phyloP scores from a whole-genome alignment of 2,329 filamentous ascomycete genomes.

The Monosporascus sp. region DNA sequence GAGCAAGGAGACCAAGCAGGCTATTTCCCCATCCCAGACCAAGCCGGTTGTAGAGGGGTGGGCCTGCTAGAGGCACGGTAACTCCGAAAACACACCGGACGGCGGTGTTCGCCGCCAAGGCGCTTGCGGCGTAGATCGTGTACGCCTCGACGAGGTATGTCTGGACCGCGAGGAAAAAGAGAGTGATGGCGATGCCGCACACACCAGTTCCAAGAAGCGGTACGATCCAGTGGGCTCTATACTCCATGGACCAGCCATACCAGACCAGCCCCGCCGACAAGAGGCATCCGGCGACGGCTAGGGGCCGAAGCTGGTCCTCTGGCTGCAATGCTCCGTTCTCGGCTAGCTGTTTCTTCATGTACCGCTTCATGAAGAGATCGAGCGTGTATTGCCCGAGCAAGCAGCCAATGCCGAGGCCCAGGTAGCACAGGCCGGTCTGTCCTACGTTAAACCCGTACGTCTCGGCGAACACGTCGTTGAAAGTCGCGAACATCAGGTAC shows the following conservation, averaged over 20 bases:
- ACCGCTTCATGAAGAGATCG: slow-evolving; percentile 24
- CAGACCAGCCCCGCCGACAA: slow-evolving; percentile 28
- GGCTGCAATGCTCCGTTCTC: slow-evolving; percentile 23
- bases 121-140: slow-evolving; percentile 32
- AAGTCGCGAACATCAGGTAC: slow-evolving; percentile 39
- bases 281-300: slow-evolving; percentile 14
- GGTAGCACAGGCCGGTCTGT: slow-evolving; percentile 48
- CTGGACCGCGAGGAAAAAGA: slow-evolving; percentile 44
- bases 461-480: slow-evolving; percentile 49
- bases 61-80: slow-evolving; percentile 44
- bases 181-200: slow-evolving; percentile 36
- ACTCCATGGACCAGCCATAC: slow-evolving; percentile 29
- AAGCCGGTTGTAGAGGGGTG: slow-evolving; percentile 26
- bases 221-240: slow-evolving; percentile 43
- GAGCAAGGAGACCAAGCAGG: slow-evolving; percentile 23
- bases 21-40: slow-evolving; percentile 30
- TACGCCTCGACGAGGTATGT: slow-evolving; percentile 55
- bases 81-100: slow-evolving; percentile 46
- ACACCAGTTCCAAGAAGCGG: slow-evolving; percentile 44
- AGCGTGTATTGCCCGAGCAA: slow-evolving; percentile 24
- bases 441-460: slow-evolving; percentile 43
- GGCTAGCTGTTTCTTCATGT: slow-evolving; percentile 46
- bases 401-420: slow-evolving; percentile 52
- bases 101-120: slow-evolving; percentile 53
- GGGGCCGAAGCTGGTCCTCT: slow-evolving; percentile 19